Base-by-base conservation (phyloP, 1,284 basidiomycete species). In the Chiua sp. region DNA sequence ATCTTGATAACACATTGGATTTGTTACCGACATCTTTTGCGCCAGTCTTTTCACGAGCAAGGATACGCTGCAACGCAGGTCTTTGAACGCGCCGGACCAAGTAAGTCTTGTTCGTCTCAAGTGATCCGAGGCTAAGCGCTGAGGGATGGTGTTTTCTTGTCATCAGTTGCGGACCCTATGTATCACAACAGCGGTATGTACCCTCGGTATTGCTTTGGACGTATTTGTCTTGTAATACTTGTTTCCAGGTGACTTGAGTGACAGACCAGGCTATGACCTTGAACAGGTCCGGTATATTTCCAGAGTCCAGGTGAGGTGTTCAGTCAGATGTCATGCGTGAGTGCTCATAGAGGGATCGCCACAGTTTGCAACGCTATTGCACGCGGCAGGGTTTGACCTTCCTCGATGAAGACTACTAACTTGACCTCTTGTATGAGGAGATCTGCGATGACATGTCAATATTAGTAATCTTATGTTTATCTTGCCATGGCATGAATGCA, bases 51-150 rank as follows among this genome's bases (percentile, higher is more conserved):
- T 84, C 84, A 91, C 63, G 77, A 88, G 55, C 87, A 88, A 68
- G 93, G 93, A 15, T 95, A 88, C 80, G 87, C 93, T 7, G 85
- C 93, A 0, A 92, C 91, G 0, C 90, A 93, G 65, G 81, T 92
- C 10, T 93, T 92, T 67, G 92, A 96, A 72, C 88, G 93, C 59
- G 91, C 90, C 1, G 93, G 92, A 16, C 85, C 84, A 20, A 91
- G 85, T 86, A 65, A 59, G 82, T 76, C 16, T 7, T 54, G 8
- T 7, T 85, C 93, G 7, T 5, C 39, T 42, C 18, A 42, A 20
- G 20, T 7, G 39, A 42, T 8, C 3, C 18, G 18, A 42, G 7
- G 20, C 18, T n/a, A 20, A 42, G 16, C 20, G 20, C 39, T 42
- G 39, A 42, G 16, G 39, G 18, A 20, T n/a, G 18, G 20, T 18